phyloP scores from a whole-genome alignment of 169 alveolate species.

The Plasmodium gaboni region DNA sequence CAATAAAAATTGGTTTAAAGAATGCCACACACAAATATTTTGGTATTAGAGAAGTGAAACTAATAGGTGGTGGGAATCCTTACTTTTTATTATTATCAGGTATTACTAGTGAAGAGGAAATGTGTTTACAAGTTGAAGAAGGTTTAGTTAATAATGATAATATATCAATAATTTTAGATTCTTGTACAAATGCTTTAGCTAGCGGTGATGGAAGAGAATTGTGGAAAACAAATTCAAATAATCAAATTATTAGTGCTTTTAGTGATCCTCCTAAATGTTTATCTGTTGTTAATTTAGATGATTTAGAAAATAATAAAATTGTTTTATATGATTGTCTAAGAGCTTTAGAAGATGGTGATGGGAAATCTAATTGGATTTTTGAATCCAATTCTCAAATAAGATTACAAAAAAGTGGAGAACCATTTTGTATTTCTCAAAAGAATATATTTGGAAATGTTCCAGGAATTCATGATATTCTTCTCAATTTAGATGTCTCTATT shows the following conservation, averaged over 20 bases:
- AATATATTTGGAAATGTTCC: constrained; percentile 84
- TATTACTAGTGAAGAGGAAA: constrained; percentile 89
- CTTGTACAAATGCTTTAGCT: constrained; percentile 89
- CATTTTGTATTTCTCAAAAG: constrained; percentile 88
- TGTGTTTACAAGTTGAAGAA: constrained; percentile 91
- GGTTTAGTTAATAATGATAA: constrained; percentile 85
- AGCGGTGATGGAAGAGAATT: constrained; percentile 79
- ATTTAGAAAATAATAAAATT: constrained; percentile 47
- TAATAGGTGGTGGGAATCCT: constrained; percentile 92
- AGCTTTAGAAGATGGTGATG: constrained; percentile 88
- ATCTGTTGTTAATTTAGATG: constrained; percentile 60
- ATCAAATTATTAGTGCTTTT: constrained; percentile 81
- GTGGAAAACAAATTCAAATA: constrained; percentile 85
- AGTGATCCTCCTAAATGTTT: constrained; percentile 55
- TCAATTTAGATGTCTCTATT: constrained; percentile 75
- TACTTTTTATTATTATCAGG: constrained; percentile 90
- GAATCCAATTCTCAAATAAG: constrained; percentile 90
- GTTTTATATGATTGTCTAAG: constrained; percentile 85
- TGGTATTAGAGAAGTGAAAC: constrained; percentile 90
- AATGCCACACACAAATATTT: constrained; percentile 87
- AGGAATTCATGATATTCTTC: constrained; percentile 87
- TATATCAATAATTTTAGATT: constrained; percentile 84
- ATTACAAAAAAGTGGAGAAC: constrained; percentile 80
- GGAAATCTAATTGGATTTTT: constrained; percentile 88
- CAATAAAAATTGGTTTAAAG: constrained; percentile 87